Conservation (phyloP, 441 rosid species). For the Brassica hybrid region DNA sequence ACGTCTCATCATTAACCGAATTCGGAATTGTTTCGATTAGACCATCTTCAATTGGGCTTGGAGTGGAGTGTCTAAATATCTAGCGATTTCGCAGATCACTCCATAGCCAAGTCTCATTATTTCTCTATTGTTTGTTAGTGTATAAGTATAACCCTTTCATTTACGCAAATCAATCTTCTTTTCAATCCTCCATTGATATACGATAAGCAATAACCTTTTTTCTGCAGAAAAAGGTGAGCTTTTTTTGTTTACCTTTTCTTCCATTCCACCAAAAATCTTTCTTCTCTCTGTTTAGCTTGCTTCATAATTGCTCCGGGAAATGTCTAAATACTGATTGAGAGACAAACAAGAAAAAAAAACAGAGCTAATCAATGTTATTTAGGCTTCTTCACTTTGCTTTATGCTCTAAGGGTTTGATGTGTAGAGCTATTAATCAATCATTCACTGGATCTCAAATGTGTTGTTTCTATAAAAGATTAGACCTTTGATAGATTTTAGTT, state of each 20-base stretch:
- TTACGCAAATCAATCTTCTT: conserved; percentile 3
- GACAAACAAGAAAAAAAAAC: not conserved
- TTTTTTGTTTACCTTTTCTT: not conserved
- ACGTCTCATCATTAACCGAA: not conserved
- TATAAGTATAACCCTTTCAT: not conserved
- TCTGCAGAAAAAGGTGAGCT: conserved; percentile 8
- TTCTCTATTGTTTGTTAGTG: not conserved
- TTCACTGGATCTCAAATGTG: not conserved
- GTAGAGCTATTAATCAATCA: not conserved
- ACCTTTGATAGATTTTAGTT: not conserved
- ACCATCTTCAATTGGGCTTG: not conserved
- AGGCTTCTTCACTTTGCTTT: not conserved
- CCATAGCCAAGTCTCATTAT: not conserved
- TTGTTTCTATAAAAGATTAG: not conserved
- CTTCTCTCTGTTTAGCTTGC: not conserved
- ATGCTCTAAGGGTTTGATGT: not conserved
- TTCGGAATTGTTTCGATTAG: not conserved
- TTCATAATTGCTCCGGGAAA: not conserved
- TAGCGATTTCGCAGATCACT: not conserved
- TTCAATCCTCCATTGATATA: conserved; percentile 12
- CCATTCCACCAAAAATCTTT: not conserved
- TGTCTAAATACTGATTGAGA: conserved; percentile 3
- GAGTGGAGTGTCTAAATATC: not conserved
- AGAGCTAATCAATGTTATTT: conserved; percentile 3
- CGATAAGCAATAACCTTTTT: not conserved